These are phyloP conservation scores for Zygotorulaspora chibaensis DNA, from an alignment of 805 yeast genomes.

Conservation along the genomic window DNA sequence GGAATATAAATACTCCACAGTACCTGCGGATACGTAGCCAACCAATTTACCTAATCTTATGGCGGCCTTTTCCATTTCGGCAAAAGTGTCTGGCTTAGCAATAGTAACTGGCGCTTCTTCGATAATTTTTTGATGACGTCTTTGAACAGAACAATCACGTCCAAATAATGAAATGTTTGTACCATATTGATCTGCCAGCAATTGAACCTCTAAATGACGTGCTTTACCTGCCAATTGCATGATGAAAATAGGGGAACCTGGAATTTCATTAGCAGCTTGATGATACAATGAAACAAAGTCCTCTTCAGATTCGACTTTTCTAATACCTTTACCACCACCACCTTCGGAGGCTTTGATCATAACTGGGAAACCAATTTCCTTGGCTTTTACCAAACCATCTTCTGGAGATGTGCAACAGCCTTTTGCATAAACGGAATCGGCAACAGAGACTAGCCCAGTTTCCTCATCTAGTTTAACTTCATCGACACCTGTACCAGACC, in stretches of 20 bases:
- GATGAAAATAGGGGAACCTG: constrained; percentile 97
- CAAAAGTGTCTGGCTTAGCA: constrained; percentile 81
- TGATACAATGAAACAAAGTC: constrained; percentile 73
- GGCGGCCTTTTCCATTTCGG: constrained; percentile 94
- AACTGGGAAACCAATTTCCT: constrained; percentile 90
- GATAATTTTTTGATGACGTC: constrained; percentile 98
- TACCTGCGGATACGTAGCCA: constrained; percentile 98
- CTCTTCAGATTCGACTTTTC: constrained; percentile 84
- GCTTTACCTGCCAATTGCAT: constrained; percentile 98
- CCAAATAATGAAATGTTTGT: constrained; percentile 96
- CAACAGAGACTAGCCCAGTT: constrained; percentile 83
- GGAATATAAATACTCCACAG: constrained; percentile 94
- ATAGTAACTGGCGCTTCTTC: constrained; percentile 99
- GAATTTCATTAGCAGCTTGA: constrained; percentile 96
- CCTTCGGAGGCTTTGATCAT: constrained; percentile 99
- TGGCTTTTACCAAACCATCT: constrained; percentile 85
- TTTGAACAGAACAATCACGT: constrained; percentile 98
- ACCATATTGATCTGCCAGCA: constrained; percentile 97
- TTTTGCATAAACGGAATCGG: constrained; percentile 73
- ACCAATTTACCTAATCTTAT: constrained; percentile 94
- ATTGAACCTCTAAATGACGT: constrained; percentile 96
- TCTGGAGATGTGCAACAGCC: constrained; percentile 87
- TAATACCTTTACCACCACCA: constrained; percentile 99
- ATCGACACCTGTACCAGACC: constrained; percentile 98
- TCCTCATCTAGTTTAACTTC: constrained; percentile 63